These are phyloP conservation scores for Diplodia mutila DNA, from an alignment of 2,329 filamentous ascomycete genomes.

Conservation along the genomic window DNA sequence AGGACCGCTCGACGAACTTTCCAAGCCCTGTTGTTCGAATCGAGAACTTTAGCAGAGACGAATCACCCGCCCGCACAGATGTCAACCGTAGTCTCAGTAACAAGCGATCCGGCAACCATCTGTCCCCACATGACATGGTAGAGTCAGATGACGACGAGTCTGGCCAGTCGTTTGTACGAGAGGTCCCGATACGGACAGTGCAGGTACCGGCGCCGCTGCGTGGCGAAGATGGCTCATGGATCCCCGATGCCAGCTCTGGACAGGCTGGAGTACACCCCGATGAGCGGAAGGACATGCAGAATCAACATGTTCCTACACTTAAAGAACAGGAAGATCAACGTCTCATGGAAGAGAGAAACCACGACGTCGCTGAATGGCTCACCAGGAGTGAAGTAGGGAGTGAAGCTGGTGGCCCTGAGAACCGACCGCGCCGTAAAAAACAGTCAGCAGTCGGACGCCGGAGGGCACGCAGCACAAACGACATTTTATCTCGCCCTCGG, in stretches of 20 bases:
- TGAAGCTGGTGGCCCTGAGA: conserved; percentile 4
- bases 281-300: conserved; percentile 46
- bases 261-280: conserved; percentile 53
- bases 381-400: conserved; percentile 40
- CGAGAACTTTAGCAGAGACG: conserved; percentile 42
- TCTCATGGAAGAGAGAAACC: conserved; percentile 55
- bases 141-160: conserved; percentile 39
- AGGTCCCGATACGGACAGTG: not conserved
- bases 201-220: conserved; percentile 34
- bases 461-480: conserved; percentile 54
- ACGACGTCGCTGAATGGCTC: conserved; percentile 59
- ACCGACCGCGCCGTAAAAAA: conserved; percentile 11
- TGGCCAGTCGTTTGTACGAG: conserved; percentile 15
- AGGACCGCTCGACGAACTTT: conserved; percentile 37
- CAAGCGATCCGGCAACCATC: conserved; percentile 41
- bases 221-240: conserved; percentile 53
- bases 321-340: conserved; percentile 55
- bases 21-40: conserved; percentile 46
- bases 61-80: conserved; percentile 41
- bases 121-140: conserved; percentile 43
- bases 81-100: conserved; percentile 41
- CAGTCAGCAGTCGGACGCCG: conserved; percentile 41
- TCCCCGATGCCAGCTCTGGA: conserved; percentile 42
- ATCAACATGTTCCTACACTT: conserved; percentile 52
- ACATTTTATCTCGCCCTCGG: conserved; percentile 31